Evolutionary conservation across 2,329 filamentous ascomycete genomes (phyloP).

Genomic region (Phialophora macrospora): DNA sequence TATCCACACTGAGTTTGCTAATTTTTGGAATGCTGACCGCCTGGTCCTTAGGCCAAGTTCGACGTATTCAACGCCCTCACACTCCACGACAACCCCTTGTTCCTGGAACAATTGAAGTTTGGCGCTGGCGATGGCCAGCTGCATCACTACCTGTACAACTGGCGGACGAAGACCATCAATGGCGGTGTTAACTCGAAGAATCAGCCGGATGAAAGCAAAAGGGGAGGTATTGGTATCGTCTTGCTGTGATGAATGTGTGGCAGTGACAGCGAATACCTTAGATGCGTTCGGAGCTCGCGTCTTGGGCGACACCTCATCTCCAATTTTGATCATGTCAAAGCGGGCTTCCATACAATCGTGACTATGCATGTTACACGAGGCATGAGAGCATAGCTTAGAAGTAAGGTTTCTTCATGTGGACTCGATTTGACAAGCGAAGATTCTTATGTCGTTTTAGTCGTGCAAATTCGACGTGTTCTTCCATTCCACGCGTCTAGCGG

Average conservation of each 20-base stretch:
- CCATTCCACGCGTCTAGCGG: neutral
- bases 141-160: constrained; percentile 98
- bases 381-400: neutral
- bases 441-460: neutral
- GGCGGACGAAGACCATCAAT: constrained; percentile 80
- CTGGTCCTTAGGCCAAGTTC: constrained; percentile 65
- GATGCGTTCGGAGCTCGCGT: neutral
- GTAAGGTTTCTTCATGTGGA: neutral
- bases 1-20: constrained; percentile 40
- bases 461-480: neutral
- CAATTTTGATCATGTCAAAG: neutral
- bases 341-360: neutral
- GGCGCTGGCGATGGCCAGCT: constrained; percentile 91
- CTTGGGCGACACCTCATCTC: neutral
- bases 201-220: constrained; percentile 72
- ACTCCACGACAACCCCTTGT: constrained; percentile 89
- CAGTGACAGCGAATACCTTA: neutral
- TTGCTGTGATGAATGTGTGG: constrained; percentile 63
- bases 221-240: constrained; percentile 88
- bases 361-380: neutral
- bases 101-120: constrained; percentile 92
- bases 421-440: neutral
- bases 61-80: constrained; percentile 98
- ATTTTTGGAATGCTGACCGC: neutral
- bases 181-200: constrained; percentile 85